These are phyloP conservation scores for Kwoniella europaea DNA, from an alignment of 768 basidiomycete genomes.

Conservation along the genomic window DNA sequence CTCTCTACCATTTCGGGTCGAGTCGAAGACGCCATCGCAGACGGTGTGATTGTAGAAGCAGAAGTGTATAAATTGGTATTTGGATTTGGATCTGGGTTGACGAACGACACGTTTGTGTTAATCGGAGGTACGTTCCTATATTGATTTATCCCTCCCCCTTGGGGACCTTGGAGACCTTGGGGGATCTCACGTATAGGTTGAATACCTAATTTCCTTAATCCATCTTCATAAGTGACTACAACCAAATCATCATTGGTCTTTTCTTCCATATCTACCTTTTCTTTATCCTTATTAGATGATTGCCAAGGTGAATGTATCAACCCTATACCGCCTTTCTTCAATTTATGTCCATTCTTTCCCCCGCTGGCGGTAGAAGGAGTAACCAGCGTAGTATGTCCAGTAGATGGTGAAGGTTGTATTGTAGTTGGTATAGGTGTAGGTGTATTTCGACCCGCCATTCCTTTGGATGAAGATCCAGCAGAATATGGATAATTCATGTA, in stretches of 20 bases:
- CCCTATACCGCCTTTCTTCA: slow-evolving; percentile 6
- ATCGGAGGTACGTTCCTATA: neutral
- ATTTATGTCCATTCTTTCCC: neutral
- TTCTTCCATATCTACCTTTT: neutral
- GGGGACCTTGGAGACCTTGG: neutral
- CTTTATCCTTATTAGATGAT: neutral
- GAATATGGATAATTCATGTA: slow-evolving; percentile 6
- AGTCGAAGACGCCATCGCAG: slow-evolving; percentile 5
- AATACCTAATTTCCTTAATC: slow-evolving; percentile 27
- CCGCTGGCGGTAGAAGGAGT: slow-evolving; percentile 12
- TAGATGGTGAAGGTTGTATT: slow-evolving; percentile 9
- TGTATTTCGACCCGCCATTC: neutral
- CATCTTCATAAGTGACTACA: slow-evolving; percentile 36
- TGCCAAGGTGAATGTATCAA: neutral
- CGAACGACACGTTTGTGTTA: neutral
- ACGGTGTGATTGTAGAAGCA: neutral
- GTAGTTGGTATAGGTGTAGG: neutral
- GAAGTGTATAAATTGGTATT: neutral
- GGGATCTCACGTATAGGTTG: neutral
- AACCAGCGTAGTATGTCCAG: slow-evolving; percentile 14
- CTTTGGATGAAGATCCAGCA: neutral
- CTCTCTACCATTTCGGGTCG: neutral
- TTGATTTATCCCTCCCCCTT: neutral
- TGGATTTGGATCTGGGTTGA: neutral
- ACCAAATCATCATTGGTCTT: slow-evolving; percentile 23